These are phyloP conservation scores for Epichloe baconii DNA, from an alignment of 2,329 filamentous ascomycete genomes.

Conservation along the genomic window DNA sequence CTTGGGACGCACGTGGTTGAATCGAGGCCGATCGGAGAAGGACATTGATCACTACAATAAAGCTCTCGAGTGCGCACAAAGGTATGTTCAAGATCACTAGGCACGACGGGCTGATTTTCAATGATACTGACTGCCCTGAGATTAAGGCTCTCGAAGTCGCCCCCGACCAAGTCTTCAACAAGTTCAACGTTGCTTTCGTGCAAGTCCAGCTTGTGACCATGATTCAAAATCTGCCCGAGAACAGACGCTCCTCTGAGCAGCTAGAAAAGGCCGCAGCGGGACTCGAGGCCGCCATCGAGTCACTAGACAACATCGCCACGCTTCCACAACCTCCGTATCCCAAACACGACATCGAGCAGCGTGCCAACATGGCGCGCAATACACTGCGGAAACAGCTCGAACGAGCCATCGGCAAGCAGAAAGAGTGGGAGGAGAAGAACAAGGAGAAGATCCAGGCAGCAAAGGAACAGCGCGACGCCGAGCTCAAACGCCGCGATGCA, in stretches of 20 bases:
- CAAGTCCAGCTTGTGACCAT: constrained; percentile 86
- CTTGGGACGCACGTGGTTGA: constrained; percentile 75
- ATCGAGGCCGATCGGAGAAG: constrained; percentile 55
- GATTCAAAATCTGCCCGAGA: constrained; percentile 62
- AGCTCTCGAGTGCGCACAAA: constrained; percentile 47
- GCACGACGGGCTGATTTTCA: too few relatives aligned
- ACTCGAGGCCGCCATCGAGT: constrained; percentile 73
- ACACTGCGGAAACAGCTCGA: constrained; percentile 89
- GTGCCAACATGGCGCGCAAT: constrained; percentile 93
- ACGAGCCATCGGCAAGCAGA: constrained; percentile 69
- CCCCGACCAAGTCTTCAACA: constrained; percentile 77
- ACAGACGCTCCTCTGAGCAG: constrained; percentile 64
- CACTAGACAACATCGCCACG: constrained; percentile 49
- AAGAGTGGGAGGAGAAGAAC: constrained; percentile 87
- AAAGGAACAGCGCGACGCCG: constrained; percentile 65
- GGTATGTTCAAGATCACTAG: constrained; percentile 26
- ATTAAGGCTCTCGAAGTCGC: constrained; percentile 58
- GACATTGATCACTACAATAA: constrained; percentile 44
- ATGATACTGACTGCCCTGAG: not conserved
- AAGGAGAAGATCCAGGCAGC: constrained; percentile 76
- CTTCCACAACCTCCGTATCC: constrained; percentile 71
- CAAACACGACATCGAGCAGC: constrained; percentile 78
- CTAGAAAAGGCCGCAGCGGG: constrained; percentile 69
- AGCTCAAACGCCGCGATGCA: constrained; percentile 66
- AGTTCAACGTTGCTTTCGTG: constrained; percentile 96